Evolutionary conservation across 805 yeast genomes (phyloP), one percentile per base, ranked within the genome.

Genomic region (Wickerhamiella galacta): DNA sequence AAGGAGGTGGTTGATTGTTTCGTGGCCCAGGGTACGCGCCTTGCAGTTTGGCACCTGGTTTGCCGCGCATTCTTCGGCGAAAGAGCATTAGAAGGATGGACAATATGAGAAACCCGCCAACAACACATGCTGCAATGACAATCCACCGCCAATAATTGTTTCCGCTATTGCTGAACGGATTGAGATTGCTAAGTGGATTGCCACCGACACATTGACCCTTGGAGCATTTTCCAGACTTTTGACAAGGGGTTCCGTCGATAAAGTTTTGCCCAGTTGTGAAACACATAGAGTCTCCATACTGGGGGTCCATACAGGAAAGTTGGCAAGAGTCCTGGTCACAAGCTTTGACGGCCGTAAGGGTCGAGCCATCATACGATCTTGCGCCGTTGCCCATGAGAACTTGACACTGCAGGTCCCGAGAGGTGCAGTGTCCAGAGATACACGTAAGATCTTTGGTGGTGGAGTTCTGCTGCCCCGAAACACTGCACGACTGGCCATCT

Each of bases 171-270:
- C 26, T 27, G 33, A 42, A 40, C 11, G 45, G 45, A 14, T 30
- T 27, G 20, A 33, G 33, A 28, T 20, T 20, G 27, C 39, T 37
- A 18, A 30, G 32, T 8, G 39, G 39, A 18, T 15, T 33, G 21
- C 54, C 56, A 11, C 52, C 56, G 7, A 44, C 30, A 35, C 58
- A 53, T 7, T n/a, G 27, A 6, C 58, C 58, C 11, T 39, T 33
- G 12, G 25, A 32, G 31, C 58, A 53, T 10, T 21, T 30, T 14
- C 58, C 58, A 4, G 40, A 29, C 4, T 45, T 43, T 15, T 39
- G 36, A 37, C 58, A 53, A 4, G 54, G 53, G 6, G 58, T 53
- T 16, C 58, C 58, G 28, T 53, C 58, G 23, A 53, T 30, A 30
- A 50, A 52, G 37, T 44, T 43, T 39, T 54, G 55, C 17, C 39